Percentiles rank a stretch among this genome's conserved stretches.
phyloP scores from a whole-genome alignment of 2,329 filamentous ascomycete species.

The Cercospora zeina region DNA sequence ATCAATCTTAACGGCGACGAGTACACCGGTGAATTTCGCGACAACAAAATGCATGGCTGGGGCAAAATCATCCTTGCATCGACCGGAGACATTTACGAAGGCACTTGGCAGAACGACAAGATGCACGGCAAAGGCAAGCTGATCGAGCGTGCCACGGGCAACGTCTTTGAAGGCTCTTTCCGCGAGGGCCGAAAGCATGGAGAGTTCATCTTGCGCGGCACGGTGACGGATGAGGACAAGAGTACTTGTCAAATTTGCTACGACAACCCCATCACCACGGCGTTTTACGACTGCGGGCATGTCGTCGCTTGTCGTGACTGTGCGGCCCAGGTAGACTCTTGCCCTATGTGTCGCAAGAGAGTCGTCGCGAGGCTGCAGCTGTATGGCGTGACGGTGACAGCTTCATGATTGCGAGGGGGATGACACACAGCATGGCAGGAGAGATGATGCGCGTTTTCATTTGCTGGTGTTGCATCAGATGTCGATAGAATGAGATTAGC shows the following conservation, averaged over 20 bases:
- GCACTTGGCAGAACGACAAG: slow-evolving; percentile 63
- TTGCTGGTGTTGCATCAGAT: slow-evolving; percentile 2
- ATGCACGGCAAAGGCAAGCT: slow-evolving; percentile 61
- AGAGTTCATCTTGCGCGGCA: slow-evolving; percentile 63
- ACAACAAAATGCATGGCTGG: slow-evolving; percentile 56
- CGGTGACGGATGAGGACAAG: slow-evolving; percentile 62
- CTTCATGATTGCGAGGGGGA: neutral
- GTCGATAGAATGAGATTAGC: slow-evolving; percentile 8
- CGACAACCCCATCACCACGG: slow-evolving; percentile 59
- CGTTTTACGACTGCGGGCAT: slow-evolving; percentile 65
- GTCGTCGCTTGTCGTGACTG: slow-evolving; percentile 62
- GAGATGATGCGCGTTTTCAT: neutral
- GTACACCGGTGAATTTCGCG: slow-evolving; percentile 58
- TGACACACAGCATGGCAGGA: neutral
- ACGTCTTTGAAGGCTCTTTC: slow-evolving; percentile 63
- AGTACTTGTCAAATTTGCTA: slow-evolving; percentile 63
- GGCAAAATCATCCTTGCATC: slow-evolving; percentile 58
- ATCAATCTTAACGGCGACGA: slow-evolving; percentile 57
- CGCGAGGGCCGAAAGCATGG: slow-evolving; percentile 61
- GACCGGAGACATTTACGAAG: slow-evolving; percentile 64
- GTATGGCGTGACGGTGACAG: slow-evolving; percentile 40
- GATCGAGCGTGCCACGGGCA: slow-evolving; percentile 58
- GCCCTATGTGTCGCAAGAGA: slow-evolving; percentile 61
- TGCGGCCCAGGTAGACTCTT: slow-evolving; percentile 59
- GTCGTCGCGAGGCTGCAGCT: slow-evolving; percentile 61